Base-by-base conservation (phyloP, 1,284 basidiomycete species). In the Ustilago hordei region DNA sequence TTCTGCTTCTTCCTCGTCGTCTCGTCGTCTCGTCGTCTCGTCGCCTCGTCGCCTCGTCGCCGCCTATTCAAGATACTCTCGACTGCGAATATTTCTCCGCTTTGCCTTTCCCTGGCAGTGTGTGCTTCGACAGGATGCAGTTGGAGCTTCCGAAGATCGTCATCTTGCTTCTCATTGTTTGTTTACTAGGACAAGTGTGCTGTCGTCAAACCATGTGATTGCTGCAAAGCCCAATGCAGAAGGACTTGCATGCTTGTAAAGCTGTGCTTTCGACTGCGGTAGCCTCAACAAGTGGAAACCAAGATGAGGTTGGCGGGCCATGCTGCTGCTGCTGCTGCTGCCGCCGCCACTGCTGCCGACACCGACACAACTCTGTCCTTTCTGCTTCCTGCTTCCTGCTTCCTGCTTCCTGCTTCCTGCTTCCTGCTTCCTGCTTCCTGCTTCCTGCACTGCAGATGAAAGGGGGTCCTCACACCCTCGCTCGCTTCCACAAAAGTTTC, bases 391-490 rank as follows among this genome's bases (percentile, higher is more conserved):
- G 19, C 17, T 23, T 11, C 39, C 48, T 17, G 15, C 38, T 15
- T 9, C 38, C 38, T 9, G 38, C 38, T 9, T 39, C 38, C 15
- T 39, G 9, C 38, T 57, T 23, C 35, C 36, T 34, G 19, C 17
- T 23, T 11, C 39, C 48, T 17, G 15, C 38, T 17, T 11, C 4
- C 38, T 11, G 38, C 38, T 11, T 39, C 38, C 15, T 50, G 5
- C 48, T 60, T 50, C 28, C 48, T 60, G 67, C 61, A 64, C 50
- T 52, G 62, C 68, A 70, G 60, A 72, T 67, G 64, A 67, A 64
- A 19, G 58, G 60, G 70, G 61, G 64, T 60, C 64, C 56, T 59
- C 28, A 31, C 38, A 41, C 38, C 45, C 48, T 53, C 48, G 11
- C 38, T 39, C 32, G 28, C 50, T 47, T 34, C 56, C 17, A 58